Evolutionary conservation across 2,329 filamentous ascomycete genomes (phyloP).

Genomic region (Penicillium sp.): DNA sequence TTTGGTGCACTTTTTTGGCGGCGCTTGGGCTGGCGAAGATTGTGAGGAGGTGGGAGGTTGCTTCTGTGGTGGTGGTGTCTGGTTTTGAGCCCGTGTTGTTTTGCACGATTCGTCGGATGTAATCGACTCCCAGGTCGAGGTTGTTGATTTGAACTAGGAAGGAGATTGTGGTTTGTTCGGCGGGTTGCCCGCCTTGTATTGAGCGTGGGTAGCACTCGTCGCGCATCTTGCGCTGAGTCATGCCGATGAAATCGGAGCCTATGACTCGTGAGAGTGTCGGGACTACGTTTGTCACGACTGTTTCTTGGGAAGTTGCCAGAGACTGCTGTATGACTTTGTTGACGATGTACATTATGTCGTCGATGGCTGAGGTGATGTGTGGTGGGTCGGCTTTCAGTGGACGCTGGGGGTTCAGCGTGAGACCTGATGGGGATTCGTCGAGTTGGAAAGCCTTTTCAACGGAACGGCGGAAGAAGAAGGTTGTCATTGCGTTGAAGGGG

Average conservation of each 20-base stretch:
- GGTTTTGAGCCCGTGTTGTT: conserved; percentile 55
- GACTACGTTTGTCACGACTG: conserved; percentile 74
- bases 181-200: conserved; percentile 76
- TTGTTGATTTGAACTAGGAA: conserved; percentile 96
- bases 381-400: conserved; percentile 75
- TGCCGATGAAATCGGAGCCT: conserved; percentile 86
- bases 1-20: conserved; percentile 64
- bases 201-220: conserved; percentile 88
- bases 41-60: conserved; percentile 51
- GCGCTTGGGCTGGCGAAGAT: conserved; percentile 82
- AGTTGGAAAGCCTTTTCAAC: conserved; percentile 98
- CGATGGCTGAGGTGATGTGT: conserved; percentile 90
- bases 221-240: conserved; percentile 97
- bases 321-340: conserved; percentile 87
- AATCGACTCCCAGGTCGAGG: conserved; percentile 87
- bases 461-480: conserved; percentile 93
- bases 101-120: conserved; percentile 80
- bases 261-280: conserved; percentile 78
- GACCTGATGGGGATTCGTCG: conserved; percentile 78
- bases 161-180: conserved; percentile 81
- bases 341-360: conserved; percentile 99
- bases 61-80: conserved; percentile 19
- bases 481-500: conserved; percentile 89
- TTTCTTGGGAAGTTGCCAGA: conserved; percentile 78
- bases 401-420: conserved; percentile 73